Evolutionary conservation across 2,329 filamentous ascomycete species (phyloP).

Genomic region (Sporothrix inflata): DNA sequence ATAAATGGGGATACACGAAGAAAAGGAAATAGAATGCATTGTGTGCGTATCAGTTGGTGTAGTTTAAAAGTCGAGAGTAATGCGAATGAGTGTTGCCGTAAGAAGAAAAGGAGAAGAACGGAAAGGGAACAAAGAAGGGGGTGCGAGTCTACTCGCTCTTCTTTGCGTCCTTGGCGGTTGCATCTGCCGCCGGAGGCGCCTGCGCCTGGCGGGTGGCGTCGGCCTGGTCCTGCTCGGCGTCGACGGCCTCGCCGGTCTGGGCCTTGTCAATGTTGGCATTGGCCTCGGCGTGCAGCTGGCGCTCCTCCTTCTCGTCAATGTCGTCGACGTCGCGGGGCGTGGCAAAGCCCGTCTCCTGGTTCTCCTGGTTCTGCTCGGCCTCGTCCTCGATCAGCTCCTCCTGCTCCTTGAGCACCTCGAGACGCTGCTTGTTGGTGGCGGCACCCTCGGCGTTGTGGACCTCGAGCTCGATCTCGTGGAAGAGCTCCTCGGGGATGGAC

Average conservation of each 20-base stretch:
- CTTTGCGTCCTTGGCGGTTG: slow-evolving; percentile 45
- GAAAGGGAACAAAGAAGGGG: not conserved
- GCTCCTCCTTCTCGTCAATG: slow-evolving; percentile 92
- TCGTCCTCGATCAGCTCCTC: slow-evolving; percentile 98
- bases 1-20: slow-evolving; percentile 12
- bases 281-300: slow-evolving; percentile 56
- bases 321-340: slow-evolving; percentile 84
- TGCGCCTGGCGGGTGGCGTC: slow-evolving; percentile 48
- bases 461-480: slow-evolving; percentile 99
- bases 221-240: slow-evolving; percentile 57
- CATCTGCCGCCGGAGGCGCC: slow-evolving; percentile 49
- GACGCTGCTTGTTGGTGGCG: slow-evolving; percentile 97
- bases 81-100: not conserved
- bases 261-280: slow-evolving; percentile 49
- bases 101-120: not conserved
- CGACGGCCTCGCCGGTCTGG: slow-evolving; percentile 57
- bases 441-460: slow-evolving; percentile 96
- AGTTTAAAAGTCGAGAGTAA: slow-evolving; percentile 9
- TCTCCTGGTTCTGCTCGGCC: slow-evolving; percentile 85
- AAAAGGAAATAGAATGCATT: slow-evolving; percentile 16
- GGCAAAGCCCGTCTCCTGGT: slow-evolving; percentile 72
- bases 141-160: slow-evolving; percentile 37
- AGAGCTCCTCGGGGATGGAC: slow-evolving; percentile 94
- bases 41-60: slow-evolving; percentile 22
- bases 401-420: slow-evolving; percentile 97